Conservation (phyloP, 2,329 filamentous ascomycete genomes). For the Alternaria angustiovoidea region DNA sequence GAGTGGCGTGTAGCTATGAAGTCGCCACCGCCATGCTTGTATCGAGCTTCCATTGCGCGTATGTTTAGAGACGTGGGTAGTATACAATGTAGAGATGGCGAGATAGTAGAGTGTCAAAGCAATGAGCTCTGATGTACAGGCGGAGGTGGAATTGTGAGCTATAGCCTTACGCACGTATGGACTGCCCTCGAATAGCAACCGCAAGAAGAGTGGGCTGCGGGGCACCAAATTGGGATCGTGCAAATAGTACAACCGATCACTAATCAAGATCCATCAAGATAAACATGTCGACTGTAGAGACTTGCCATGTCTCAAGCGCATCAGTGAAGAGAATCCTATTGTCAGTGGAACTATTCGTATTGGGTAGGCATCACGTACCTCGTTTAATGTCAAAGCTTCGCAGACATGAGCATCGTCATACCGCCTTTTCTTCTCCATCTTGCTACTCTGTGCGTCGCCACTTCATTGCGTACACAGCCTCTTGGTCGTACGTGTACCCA, state of each 20-base stretch:
- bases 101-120: background rate
- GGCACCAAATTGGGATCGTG: background rate
- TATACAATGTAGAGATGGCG: background rate
- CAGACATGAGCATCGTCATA: background rate
- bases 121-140: background rate
- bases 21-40: background rate
- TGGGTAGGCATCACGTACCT: background rate
- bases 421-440: background rate
- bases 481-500: background rate
- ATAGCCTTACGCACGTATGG: background rate
- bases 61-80: background rate
- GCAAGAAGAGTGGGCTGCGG: background rate
- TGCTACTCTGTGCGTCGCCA: background rate
- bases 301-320: background rate
- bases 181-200: background rate
- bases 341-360: background rate
- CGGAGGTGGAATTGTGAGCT: background rate
- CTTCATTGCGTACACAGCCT: background rate
- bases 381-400: background rate
- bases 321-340: background rate
- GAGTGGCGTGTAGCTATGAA: slow-evolving; percentile 13
- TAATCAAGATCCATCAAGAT: background rate
- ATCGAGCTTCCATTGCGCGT: background rate
- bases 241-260: background rate
- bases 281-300: background rate